Base-by-base conservation (phyloP, 176 grass and related monocot species). In the Eleusine coracana region DNA sequence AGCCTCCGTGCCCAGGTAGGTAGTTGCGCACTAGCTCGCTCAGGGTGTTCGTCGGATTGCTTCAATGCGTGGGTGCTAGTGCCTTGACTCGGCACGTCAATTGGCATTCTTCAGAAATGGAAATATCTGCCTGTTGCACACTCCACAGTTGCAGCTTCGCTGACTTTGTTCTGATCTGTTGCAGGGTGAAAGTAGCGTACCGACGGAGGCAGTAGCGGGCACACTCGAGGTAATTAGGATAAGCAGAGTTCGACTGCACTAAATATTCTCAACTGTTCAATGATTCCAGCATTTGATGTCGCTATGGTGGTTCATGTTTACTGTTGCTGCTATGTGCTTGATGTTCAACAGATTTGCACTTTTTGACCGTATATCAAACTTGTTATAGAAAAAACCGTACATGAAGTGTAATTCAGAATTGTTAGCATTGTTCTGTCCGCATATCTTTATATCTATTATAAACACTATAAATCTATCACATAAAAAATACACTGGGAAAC, bases 1-100 rank as follows among this genome's bases (percentile, higher is more conserved):
- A 98, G 95, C 67, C 92, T 98, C 65, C 83, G 93, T 9, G 95
- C 88, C 11, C 95, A 98, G 92, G 95, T 94, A 98, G 92, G 95
- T 94, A 84, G 6, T 8, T 67, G 2, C 23, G 46, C 31, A 34
- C 31, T 34, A 1, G 2, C 31, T 34, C 31, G 27, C 25, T 60
- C 44, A 58, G 11, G 16, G 15, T 61, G 62, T 48, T 70, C 68
- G 76, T 62, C 15, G 20, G 59, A 80, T 52, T 80, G 81, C 16
- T 12, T 49, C 14, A 54, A 3, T 5, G 55, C 38, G 51, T 38
- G 52, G 38, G 37, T 37, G 36, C 38, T n/a, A n/a, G 18, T 59
- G 73, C 23, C 2, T 0, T 36, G 13, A 18, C 40, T 51, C 39
- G 52, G n/a, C 11, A 68, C 18, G 66, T 68, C 77, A 39, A 4